A percentile compares a stretch with the other conserved stretches of the same genome.
These are phyloP conservation scores for Fusarium chuoi DNA, from an alignment of 2,329 filamentous ascomycete genomes.

Conservation along the genomic window DNA sequence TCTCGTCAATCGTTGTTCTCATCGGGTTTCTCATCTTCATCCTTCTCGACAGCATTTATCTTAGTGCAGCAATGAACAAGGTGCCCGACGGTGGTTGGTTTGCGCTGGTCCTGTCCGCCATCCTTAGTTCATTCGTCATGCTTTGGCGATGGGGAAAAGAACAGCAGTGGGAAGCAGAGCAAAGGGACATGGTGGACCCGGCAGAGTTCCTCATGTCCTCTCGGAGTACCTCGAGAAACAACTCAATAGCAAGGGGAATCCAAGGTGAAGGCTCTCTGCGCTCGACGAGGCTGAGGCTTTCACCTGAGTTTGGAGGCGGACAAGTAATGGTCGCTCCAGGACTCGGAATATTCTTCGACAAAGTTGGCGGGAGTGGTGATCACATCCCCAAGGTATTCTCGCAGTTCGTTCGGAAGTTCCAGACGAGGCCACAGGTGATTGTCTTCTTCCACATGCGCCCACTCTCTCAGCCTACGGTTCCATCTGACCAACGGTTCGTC, in stretches of 20 bases:
- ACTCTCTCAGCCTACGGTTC: constrained; percentile 66
- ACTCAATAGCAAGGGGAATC: constrained; percentile 34
- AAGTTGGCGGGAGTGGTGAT: constrained; percentile 73
- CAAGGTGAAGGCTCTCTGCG: constrained; percentile 27
- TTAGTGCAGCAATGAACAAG: constrained; percentile 76
- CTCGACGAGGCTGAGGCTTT: constrained; percentile 44
- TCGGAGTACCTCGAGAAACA: constrained; percentile 40
- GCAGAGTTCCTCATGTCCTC: constrained; percentile 49
- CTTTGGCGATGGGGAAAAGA: constrained; percentile 85
- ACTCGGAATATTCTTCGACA: constrained; percentile 82
- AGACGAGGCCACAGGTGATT: constrained; percentile 72
- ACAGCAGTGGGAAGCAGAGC: constrained; percentile 78
- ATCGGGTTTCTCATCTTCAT: constrained; percentile 71
- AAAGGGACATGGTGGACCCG: constrained; percentile 65
- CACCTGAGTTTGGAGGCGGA: constrained; percentile 55
- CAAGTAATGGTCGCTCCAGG: constrained; percentile 61
- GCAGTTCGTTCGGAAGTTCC: constrained; percentile 78
- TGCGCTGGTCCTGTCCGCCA: constrained; percentile 71
- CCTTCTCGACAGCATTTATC: constrained; percentile 74
- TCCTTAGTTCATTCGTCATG: constrained; percentile 73
- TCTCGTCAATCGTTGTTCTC: constrained; percentile 69
- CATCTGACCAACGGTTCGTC: constrained; percentile 59
- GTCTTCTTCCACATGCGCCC: constrained; percentile 80
- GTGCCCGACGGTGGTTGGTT: constrained; percentile 84
- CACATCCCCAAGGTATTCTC: constrained; percentile 60